Evolutionary conservation across 371 early-diverging fungal genomes (phyloP), one percentile per base, ranked within the genome.

Genomic region (Smittium mucronatum): DNA sequence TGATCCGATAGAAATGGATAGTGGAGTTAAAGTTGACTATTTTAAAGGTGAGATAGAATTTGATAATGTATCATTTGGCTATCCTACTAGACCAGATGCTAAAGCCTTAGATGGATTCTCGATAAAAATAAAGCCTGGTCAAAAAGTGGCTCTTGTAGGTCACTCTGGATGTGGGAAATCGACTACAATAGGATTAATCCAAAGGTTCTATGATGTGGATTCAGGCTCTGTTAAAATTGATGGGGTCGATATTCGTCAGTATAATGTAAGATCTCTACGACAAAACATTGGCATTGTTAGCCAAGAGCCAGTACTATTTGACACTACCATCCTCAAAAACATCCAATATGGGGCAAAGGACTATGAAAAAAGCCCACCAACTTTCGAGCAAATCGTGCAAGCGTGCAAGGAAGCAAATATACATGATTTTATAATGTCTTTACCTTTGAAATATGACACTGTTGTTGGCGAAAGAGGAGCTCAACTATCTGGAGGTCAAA

Each of bases 161-260:
- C 82, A 85, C 47, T 91, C 92, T 16, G 98, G 98, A 21, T 87
- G 88, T 61, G 96, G 97, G 58, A 93, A 93, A 75, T 91, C 92
- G 21, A 95, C 97, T 30, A 87, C 89, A 68, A 82, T 97, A 32
- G 86, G 88, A 63, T 85, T 97, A 32, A 67, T 94, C 34, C 89
- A 93, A 75, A 91, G 98, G 65, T 94, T 95, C 78, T 98, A 98
- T 76, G 86, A 89, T 70, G 83, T 89, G 1, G 70, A 74, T 21
- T 72, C 70, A 33, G 93, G 93, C 35, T 67, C 75, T 0, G 81
- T 93, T 34, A 70, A 75, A 28, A 32, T 93, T 16, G 93, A 93
- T 75, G 92, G 93, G 36, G 75, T 78, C 17, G 80, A 89, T 65
- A 75, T 91, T 36, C 81, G 83, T 64, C 81, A 83, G 16, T 81